phyloP scores from a whole-genome alignment of 2,329 filamentous ascomycete genomes.

The Scopulariopsis brevicaulis region DNA sequence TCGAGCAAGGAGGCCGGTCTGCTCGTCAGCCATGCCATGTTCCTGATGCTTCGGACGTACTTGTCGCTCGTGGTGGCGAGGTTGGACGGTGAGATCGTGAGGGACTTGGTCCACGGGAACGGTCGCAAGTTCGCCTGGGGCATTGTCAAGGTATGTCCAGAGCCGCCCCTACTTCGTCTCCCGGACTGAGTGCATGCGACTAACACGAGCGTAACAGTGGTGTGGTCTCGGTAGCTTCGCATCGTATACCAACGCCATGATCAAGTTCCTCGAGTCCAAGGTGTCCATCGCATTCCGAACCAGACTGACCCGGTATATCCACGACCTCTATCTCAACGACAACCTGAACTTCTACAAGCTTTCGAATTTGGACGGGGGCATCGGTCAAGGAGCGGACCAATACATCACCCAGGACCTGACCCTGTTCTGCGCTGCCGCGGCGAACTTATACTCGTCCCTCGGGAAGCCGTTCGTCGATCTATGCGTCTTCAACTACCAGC shows the following conservation, averaged over 20 bases:
- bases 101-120: conserved; percentile 91
- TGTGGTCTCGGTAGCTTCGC: conserved; percentile 86
- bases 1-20: conserved; percentile 91
- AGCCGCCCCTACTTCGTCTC: background rate
- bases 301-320: conserved; percentile 87
- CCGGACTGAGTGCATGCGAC: too few relatives aligned
- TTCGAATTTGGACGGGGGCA: conserved; percentile 81
- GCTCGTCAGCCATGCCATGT: conserved; percentile 77
- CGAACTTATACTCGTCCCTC: conserved; percentile 86
- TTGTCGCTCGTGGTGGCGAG: conserved; percentile 86
- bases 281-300: conserved; percentile 97
- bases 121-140: conserved; percentile 82
- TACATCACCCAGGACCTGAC: conserved; percentile 97
- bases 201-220: conserved; percentile 42
- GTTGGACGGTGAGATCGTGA: conserved; percentile 89
- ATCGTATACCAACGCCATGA: conserved; percentile 97
- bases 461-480: conserved; percentile 98
- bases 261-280: conserved; percentile 96
- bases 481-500: conserved; percentile 95
- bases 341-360: conserved; percentile 96
- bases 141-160: conserved; percentile 54
- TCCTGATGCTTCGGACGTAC: conserved; percentile 86
- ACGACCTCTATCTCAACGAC: conserved; percentile 91
- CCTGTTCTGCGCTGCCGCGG: conserved; percentile 85
- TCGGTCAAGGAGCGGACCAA: conserved; percentile 87